phyloP scores from a whole-genome alignment of 495 filamentous ascomycete genomes.

The Penicillium odoratum region DNA sequence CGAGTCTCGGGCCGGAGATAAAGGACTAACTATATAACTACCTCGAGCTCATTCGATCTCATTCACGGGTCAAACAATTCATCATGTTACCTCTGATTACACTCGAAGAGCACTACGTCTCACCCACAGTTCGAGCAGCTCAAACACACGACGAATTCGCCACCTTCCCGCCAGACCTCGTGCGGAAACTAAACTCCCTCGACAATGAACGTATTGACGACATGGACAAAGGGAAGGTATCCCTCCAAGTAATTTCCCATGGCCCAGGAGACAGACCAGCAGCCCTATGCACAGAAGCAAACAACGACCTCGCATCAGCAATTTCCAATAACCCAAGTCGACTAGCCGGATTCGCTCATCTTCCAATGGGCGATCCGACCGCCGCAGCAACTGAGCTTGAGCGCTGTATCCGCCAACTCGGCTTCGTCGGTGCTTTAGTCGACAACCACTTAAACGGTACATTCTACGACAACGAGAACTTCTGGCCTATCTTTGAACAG shows the following conservation, averaged over 20 bases:
- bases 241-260: constrained; percentile 59
- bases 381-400: neutral
- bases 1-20: too few relatives aligned
- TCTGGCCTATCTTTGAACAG: constrained; percentile 37
- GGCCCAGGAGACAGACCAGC: constrained; percentile 40
- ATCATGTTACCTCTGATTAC: constrained; percentile 45
- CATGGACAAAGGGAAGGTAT: constrained; percentile 52
- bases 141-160: constrained; percentile 14
- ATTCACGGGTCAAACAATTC: too few relatives aligned
- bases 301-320: neutral
- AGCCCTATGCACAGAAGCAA: constrained; percentile 44
- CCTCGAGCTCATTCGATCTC: too few relatives aligned
- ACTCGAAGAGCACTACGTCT: constrained; percentile 62
- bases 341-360: neutral
- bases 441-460: constrained; percentile 50
- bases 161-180: constrained; percentile 22
- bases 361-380: neutral
- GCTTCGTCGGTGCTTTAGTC: constrained; percentile 41
- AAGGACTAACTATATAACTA: too few relatives aligned
- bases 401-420: neutral
- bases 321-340: neutral
- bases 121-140: constrained; percentile 29
- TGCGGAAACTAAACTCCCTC: constrained; percentile 28
- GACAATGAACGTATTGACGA: constrained; percentile 43
- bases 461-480: constrained; percentile 5